Evolutionary conservation across 495 filamentous ascomycete genomes (phyloP).

Genomic region (Hyaloscypha bicolor): DNA sequence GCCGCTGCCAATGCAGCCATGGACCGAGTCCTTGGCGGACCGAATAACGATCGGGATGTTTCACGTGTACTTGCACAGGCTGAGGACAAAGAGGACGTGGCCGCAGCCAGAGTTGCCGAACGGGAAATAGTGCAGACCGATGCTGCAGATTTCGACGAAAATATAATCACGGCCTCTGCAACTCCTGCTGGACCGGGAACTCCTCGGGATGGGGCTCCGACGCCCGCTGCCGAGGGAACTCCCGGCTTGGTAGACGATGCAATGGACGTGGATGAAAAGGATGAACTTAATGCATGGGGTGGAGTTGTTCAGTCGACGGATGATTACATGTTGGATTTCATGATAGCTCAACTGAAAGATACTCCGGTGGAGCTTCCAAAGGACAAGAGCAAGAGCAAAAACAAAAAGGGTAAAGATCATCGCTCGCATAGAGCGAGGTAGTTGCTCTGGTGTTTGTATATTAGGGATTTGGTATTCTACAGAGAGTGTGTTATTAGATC

Average conservation of each 20-base stretch:
- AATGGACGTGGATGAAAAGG: conserved; percentile 41
- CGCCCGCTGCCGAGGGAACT: conserved; percentile 22
- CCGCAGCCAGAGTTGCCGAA: conserved; percentile 83
- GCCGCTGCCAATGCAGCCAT: conserved; percentile 77
- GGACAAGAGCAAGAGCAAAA: conserved; percentile 75
- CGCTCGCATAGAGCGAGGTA: conserved; percentile 31
- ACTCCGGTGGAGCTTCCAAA: conserved; percentile 77
- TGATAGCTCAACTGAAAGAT: conserved; percentile 76
- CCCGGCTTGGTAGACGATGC: conserved; percentile 36
- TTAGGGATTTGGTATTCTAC: conserved; percentile 7
- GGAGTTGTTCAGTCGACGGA: conserved; percentile 66
- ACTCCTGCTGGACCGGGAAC: conserved; percentile 41
- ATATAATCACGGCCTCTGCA: conserved; percentile 47
- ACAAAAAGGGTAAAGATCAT: conserved; percentile 75
- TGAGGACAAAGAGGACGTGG: conserved; percentile 90
- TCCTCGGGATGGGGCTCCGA: conserved; percentile 33
- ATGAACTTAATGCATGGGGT: conserved; percentile 58
- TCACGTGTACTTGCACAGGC: conserved; percentile 77
- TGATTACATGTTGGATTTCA: conserved; percentile 80
- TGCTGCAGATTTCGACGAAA: conserved; percentile 89
- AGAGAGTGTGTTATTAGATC: conserved; percentile 17
- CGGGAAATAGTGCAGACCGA: conserved; percentile 86
- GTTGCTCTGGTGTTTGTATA: conserved; percentile 25
- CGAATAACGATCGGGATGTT: conserved; percentile 46
- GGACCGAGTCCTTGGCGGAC: conserved; percentile 78